A percentile compares a stretch with the other conserved stretches of the same genome.
These are phyloP conservation scores for Ulota crispa DNA, from an alignment of 225 moss, liverwort and hornwort genomes.

Conservation along the genomic window DNA sequence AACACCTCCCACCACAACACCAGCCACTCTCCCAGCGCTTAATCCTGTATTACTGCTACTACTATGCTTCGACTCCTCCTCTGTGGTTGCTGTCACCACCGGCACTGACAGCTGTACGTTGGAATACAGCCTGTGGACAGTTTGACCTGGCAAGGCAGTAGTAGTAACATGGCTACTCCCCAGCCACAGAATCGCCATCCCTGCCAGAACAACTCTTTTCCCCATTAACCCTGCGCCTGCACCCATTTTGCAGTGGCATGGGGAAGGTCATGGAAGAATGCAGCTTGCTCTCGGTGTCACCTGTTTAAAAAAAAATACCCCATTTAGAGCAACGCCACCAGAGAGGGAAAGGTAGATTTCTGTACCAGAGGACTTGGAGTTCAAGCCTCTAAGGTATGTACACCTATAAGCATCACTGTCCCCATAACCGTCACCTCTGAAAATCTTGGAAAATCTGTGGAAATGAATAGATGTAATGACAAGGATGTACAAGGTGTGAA, in stretches of 20 bases:
- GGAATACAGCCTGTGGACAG: neutral
- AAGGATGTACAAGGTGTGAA: no score
- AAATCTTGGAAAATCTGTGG: no score
- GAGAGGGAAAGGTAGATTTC: no score
- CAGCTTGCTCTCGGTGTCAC: neutral
- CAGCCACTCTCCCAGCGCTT: neutral
- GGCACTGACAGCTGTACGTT: neutral
- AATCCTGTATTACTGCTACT: neutral
- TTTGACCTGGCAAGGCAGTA: slow-evolving; percentile 3
- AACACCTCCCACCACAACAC: slow-evolving; percentile 29
- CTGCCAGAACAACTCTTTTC: neutral
- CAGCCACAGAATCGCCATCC: neutral
- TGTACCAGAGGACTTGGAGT: no score
- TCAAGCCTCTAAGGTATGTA: no score
- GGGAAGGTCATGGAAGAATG: slow-evolving; percentile 31
- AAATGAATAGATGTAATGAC: no score
- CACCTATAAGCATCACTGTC: no score
- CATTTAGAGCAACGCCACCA: no score
- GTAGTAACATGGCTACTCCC: slow-evolving; percentile 3
- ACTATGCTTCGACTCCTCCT: no score
- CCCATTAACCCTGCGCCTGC: neutral
- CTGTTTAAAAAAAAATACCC: neutral
- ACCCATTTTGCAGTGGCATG: slow-evolving; percentile 46
- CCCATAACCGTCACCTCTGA: no score
- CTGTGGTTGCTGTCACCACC: slow-evolving; percentile 17